Conservation (phyloP, 1,139 yeast genomes). For the Hyphopichia wangnamkhiaoensis region DNA sequence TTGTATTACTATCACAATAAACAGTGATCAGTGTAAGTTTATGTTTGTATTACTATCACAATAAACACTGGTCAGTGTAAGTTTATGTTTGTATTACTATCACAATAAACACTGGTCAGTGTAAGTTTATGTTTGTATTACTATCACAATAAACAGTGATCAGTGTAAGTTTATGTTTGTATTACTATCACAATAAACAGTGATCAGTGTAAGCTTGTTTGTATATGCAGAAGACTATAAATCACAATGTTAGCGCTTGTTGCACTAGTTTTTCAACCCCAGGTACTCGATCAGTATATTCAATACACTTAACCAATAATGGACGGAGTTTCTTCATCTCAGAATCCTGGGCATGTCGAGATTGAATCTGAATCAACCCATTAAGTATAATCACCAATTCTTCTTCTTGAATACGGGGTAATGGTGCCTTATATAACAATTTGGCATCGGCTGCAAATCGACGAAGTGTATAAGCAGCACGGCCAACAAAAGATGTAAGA, state of each 20-base stretch:
- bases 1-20: too few species aligned
- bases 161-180: too few species aligned
- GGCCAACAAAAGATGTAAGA: constrained; percentile 24
- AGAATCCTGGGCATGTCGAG: constrained; percentile 4
- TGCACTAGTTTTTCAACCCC: constrained; percentile 13
- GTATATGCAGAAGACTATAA: too few species aligned
- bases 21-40: too few species aligned
- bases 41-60: too few species aligned
- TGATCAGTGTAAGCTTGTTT: too few species aligned
- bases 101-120: too few species aligned
- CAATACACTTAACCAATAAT: constrained; percentile 28
- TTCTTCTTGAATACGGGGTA: constrained; percentile 36
- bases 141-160: too few species aligned
- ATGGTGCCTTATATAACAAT: constrained; percentile 31
- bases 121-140: too few species aligned
- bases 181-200: too few species aligned
- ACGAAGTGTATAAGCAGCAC: constrained; percentile 37
- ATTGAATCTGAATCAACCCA: constrained; percentile 19
- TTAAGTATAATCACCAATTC: constrained; percentile 29
- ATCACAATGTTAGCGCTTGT: neutral
- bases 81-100: too few species aligned
- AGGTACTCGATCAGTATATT: constrained; percentile 21
- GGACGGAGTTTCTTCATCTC: constrained; percentile 16
- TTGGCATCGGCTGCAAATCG: constrained; percentile 36
- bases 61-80: too few species aligned